Base-by-base conservation (phyloP, 352 stramenopile genomes). In the Globisporangium mamillatum region DNA sequence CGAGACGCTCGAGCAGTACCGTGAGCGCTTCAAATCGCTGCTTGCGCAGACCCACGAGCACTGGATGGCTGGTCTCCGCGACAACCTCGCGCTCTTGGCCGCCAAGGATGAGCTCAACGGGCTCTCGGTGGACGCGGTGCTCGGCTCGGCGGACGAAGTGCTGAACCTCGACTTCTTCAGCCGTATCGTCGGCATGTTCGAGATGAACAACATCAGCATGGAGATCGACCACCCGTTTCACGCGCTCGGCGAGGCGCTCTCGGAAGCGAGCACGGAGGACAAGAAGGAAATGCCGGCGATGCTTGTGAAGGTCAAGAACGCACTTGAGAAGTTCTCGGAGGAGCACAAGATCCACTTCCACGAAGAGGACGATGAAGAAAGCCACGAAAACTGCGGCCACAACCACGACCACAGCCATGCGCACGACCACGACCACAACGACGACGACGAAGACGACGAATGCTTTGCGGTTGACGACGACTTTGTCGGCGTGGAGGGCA, bases 201-300 rank as follows among this genome's bases (percentile, higher is more conserved):
- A 98, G 81, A 97, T 98, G 82, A 99, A 99, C 83, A 97, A 98
- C 80, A 93, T 98, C 64, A 97, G 94, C 56, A 88, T 99, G 74
- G 85, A 98, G 77, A 86, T 92, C 64, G 82, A 92, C 68, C 86
- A 97, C 78, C 84, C 91, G 41, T 86, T 92, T 71, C 79, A 89
- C 63, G 85, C 84, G 38, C 67, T 92, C 12, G 76, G 79, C n/a
- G 79, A 92, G 55, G 82, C 83, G 9, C 70, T 91, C 58, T 69
- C 73, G 3, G 82, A 91, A 56, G 75, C 80, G 12, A 81, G 77
- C 60, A 70, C 74, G 4, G 81, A 90, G 29, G 80, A 87, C 44
- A 87, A 89, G 72, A 80, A 83, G 56, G 79, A 88, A 41, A 86
- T 92, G 73, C 79, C 81, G 56, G 73, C 75, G 22, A 77, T 86